Percentiles rank a stretch among this genome's conserved stretches.
Evolutionary conservation across 208 protist species (phyloP).

Genomic region (Leishmania lainsoni): DNA sequence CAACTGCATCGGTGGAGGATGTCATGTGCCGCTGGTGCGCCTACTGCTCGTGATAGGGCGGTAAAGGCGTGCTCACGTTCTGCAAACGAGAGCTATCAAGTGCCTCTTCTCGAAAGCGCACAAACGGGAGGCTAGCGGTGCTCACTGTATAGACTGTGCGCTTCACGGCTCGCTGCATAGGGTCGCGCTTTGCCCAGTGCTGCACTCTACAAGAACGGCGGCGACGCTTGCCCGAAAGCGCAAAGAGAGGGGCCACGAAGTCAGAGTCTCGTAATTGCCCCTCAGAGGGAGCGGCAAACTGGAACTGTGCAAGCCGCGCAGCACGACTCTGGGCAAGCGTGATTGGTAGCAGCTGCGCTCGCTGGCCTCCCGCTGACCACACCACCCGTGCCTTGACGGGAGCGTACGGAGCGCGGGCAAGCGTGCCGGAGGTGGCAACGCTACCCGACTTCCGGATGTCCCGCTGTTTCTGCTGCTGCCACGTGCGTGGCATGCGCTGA

Average conservation of each 20-base stretch:
- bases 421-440: not conserved
- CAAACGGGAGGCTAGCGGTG: not conserved
- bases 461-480: constrained; percentile 29
- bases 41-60: not conserved
- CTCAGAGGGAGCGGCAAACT: not conserved
- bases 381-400: not conserved
- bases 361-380: not conserved
- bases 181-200: constrained; percentile 23
- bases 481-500: constrained; percentile 14
- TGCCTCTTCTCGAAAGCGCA: not conserved
- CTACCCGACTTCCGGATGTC: not conserved
- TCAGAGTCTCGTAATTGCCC: too few species aligned
- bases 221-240: not conserved
- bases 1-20: not conserved
- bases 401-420: not conserved
- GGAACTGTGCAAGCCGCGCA: not conserved
- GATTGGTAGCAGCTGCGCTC: not conserved
- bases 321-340: not conserved
- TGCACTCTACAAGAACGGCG: not conserved
- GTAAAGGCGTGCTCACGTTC: not conserved
- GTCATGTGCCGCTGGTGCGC: not conserved
- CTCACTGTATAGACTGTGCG: constrained; percentile 26
- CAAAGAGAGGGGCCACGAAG: not conserved
- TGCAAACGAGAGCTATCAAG: not conserved
- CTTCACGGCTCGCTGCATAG: constrained; percentile 29